Evolutionary conservation across 345 rosid species (phyloP).

Genomic region (Clarkia xantiana): DNA sequence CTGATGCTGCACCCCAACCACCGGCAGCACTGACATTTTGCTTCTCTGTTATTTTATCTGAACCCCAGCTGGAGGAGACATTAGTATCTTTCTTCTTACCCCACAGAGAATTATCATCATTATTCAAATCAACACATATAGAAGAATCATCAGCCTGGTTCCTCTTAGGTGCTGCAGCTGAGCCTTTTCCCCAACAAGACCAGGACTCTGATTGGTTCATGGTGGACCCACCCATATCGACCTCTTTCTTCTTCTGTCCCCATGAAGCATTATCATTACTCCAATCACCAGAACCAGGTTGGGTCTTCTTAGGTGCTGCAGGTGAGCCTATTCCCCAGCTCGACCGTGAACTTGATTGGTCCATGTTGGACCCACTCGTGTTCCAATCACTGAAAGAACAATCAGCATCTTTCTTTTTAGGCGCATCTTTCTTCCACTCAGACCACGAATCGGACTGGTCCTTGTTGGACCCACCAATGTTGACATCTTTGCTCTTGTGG

Average conservation of each 20-base stretch:
- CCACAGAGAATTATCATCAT: constrained; percentile 1
- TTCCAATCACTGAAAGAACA: constrained; percentile 10
- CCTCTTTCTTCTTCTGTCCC: constrained; percentile 1
- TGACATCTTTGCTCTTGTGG: too few relatives aligned
- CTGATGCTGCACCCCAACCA: background rate
- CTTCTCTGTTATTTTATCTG: background rate
- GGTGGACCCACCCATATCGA: background rate
- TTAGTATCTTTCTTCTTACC: too few relatives aligned
- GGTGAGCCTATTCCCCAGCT: background rate
- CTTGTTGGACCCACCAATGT: background rate
- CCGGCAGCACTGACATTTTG: background rate
- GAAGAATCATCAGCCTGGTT: background rate
- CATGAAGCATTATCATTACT: constrained; percentile 8
- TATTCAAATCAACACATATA: background rate
- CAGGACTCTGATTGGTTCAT: background rate
- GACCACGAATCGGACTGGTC: background rate
- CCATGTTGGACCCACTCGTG: background rate
- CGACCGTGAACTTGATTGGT: constrained; percentile 1
- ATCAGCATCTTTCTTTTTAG: background rate
- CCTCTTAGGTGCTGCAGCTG: too few relatives aligned
- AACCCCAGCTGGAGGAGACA: background rate
- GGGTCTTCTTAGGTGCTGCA: background rate
- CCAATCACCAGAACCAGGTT: constrained; percentile 13
- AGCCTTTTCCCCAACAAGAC: background rate
- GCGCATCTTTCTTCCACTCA: background rate